Conservation (phyloP, 257 asterid genomes). For the Lavandula angustifolia region DNA sequence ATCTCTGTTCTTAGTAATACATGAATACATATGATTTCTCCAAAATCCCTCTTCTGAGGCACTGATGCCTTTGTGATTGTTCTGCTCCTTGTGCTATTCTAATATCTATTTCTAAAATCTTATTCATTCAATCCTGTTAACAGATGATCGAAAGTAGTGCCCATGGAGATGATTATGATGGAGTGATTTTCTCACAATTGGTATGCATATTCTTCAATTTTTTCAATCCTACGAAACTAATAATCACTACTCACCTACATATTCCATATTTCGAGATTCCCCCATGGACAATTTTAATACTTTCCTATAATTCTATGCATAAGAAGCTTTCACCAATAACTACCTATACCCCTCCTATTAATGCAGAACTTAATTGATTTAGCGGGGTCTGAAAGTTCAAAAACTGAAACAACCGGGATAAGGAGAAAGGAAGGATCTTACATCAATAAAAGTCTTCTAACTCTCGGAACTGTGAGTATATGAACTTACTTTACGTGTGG, state of each 20-base stretch:
- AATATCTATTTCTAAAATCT: conserved; percentile 19
- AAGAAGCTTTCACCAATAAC: conserved; percentile 16
- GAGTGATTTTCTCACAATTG: conserved; percentile 94
- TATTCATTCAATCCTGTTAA: conserved; percentile 20
- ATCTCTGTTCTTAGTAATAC: neutral
- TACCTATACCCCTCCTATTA: conserved; percentile 8
- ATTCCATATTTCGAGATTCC: neutral
- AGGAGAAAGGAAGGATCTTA: conserved; percentile 98
- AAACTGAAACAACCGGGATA: conserved; percentile 93
- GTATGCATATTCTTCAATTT: conserved; percentile 47
- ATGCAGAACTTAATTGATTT: conserved; percentile 89
- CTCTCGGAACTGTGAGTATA: conserved; percentile 93
- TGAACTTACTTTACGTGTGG: conserved; percentile 2
- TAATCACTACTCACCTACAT: conserved; percentile 1
- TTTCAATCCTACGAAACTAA: conserved; percentile 21
- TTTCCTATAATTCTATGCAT: conserved; percentile 18
- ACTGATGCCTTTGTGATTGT: conserved; percentile 2
- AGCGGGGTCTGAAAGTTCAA: conserved; percentile 99
- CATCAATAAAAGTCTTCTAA: conserved; percentile 94
- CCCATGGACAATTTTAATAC: neutral
- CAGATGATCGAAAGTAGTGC: conserved; percentile 99
- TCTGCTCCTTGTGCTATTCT: conserved; percentile 12
- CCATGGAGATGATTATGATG: conserved; percentile 95
- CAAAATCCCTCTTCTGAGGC: neutral
- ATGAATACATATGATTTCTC: conserved; percentile 21